These are phyloP conservation scores for Xylaria sp. DNA, from an alignment of 2,329 filamentous ascomycete species.

Conservation along the genomic window DNA sequence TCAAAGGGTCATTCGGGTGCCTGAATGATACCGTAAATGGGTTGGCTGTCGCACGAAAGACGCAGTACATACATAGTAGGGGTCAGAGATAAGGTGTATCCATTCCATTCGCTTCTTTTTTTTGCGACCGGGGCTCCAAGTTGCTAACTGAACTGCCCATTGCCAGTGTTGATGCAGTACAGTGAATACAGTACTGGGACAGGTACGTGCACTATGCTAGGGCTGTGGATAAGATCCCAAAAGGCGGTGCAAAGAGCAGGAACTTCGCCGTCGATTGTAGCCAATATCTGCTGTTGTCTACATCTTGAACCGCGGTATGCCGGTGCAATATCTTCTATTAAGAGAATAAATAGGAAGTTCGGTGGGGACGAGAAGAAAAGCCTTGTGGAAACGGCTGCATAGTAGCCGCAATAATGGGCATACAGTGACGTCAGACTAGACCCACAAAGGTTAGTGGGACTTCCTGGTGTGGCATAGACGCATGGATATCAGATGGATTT, in stretches of 20 bases:
- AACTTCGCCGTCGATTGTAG: background rate
- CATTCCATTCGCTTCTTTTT: background rate
- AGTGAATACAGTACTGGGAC: background rate
- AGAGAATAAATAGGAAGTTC: conserved; percentile 24
- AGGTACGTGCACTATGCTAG: background rate
- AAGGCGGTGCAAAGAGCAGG: background rate
- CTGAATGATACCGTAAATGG: background rate
- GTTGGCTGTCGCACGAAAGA: background rate
- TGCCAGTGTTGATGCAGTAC: background rate
- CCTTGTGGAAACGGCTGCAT: conserved; percentile 12
- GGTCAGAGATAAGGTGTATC: conserved; percentile 23
- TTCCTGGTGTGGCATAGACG: background rate
- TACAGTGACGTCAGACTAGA: conserved; percentile 24
- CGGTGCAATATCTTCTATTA: background rate
- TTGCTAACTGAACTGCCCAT: background rate
- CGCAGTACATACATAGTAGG: background rate
- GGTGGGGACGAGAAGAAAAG: background rate
- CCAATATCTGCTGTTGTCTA: background rate
- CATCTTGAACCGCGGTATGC: conserved; percentile 15
- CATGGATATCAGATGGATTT: background rate
- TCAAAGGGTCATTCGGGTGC: background rate
- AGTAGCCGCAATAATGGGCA: conserved; percentile 11
- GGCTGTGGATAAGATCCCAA: background rate
- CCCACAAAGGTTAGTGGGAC: conserved; percentile 12
- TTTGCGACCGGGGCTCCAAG: background rate